A percentile compares a stretch with the other conserved stretches of the same genome.
Evolutionary conservation across 1,284 basidiomycete species (phyloP).

Genomic region (Cryptococcus floricola): DNA sequence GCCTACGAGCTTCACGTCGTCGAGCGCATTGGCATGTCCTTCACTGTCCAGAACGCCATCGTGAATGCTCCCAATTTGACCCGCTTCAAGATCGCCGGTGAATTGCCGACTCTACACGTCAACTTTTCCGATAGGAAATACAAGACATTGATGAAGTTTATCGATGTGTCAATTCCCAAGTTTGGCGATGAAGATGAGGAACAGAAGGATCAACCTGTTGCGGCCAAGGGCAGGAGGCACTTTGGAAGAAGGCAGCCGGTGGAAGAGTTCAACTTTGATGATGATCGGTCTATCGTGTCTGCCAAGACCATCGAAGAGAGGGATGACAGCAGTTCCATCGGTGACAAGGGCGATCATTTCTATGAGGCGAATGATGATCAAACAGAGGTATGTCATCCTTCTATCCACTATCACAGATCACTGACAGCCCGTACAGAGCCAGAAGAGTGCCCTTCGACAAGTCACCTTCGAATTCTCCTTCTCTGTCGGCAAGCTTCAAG

Average conservation of each 20-base stretch:
- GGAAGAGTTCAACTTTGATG: constrained; percentile 68
- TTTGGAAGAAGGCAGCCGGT: constrained; percentile 54
- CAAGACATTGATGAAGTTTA: constrained; percentile 85
- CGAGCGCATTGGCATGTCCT: constrained; percentile 87
- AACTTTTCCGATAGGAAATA: constrained; percentile 97
- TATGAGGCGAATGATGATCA: constrained; percentile 70
- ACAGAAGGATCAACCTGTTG: constrained; percentile 1
- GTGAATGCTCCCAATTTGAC: constrained; percentile 80
- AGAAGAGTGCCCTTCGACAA: constrained; percentile 62
- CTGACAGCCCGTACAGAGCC: constrained; percentile 9
- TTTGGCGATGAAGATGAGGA: constrained; percentile 58
- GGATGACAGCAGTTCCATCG: constrained; percentile 34
- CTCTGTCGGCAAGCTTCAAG: constrained; percentile 80
- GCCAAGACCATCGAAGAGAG: constrained; percentile 49
- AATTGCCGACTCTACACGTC: constrained; percentile 79
- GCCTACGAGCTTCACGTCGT: constrained; percentile 74
- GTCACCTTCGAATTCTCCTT: constrained; percentile 86
- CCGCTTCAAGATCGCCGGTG: constrained; percentile 87
- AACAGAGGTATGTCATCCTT: constrained; percentile 54
- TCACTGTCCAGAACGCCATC: constrained; percentile 91
- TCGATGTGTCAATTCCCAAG: constrained; percentile 86
- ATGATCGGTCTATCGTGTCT: constrained; percentile 44
- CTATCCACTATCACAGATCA: not conserved
- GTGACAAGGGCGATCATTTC: constrained; percentile 59
- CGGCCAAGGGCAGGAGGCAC: constrained; percentile 15